Evolutionary conservation across 2,329 filamentous ascomycete genomes (phyloP).

Genomic region (Sodiomyces alkalinus): DNA sequence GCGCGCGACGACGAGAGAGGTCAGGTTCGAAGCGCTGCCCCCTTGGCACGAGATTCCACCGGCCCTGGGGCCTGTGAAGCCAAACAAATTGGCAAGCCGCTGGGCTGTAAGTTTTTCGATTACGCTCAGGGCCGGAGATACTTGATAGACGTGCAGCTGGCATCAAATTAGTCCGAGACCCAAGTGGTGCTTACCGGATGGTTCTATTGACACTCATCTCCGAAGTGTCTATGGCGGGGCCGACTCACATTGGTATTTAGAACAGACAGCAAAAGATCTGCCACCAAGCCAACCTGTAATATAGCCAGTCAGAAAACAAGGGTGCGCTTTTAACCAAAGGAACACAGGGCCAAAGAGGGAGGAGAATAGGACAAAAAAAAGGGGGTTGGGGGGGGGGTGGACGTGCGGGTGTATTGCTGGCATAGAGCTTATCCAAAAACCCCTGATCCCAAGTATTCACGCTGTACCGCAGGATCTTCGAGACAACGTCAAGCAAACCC

Average conservation of each 20-base stretch:
- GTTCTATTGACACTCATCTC: too few species aligned
- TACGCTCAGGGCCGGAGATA: slow-evolving; percentile 74
- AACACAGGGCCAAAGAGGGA: too few species aligned
- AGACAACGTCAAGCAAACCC: slow-evolving; percentile 57
- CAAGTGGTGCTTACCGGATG: background rate
- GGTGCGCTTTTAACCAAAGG: too few species aligned
- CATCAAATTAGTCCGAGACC: too few species aligned
- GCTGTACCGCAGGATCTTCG: slow-evolving; percentile 63
- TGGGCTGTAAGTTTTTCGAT: slow-evolving; percentile 74
- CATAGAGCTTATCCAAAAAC: slow-evolving; percentile 90
- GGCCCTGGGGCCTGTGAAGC: slow-evolving; percentile 54
- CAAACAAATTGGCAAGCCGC: slow-evolving; percentile 61
- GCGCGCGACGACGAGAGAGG: slow-evolving; percentile 72
- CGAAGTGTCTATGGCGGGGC: too few species aligned
- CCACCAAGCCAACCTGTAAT: slow-evolving; percentile 61
- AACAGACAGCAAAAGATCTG: slow-evolving; percentile 69
- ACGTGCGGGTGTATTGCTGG: slow-evolving; percentile 77
- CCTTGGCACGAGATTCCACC: slow-evolving; percentile 68
- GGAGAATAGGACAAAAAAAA: too few species aligned
- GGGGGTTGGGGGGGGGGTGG: too few species aligned
- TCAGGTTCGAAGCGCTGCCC: slow-evolving; percentile 71
- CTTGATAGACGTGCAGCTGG: slow-evolving; percentile 78
- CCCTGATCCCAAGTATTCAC: slow-evolving; percentile 99
- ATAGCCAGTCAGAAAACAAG: slow-evolving; percentile 3
- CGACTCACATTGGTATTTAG: slow-evolving; percentile 75